phyloP scores from a whole-genome alignment of 2,329 filamentous ascomycete species.

The Epichloe gansuensis region DNA sequence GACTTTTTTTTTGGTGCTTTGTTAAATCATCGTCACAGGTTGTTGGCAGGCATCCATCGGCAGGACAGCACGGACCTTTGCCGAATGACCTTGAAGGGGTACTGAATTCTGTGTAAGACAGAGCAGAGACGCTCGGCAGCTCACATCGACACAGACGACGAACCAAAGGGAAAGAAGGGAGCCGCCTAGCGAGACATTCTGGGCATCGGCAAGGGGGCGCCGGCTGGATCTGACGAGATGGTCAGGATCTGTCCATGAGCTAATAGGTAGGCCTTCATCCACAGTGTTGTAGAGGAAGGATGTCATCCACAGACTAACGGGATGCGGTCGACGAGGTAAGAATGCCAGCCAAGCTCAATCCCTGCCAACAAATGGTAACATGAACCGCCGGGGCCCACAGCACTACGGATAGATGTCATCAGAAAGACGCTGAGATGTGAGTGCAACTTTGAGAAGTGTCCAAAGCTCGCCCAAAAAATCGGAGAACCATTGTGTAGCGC shows the following conservation, averaged over 20 bases:
- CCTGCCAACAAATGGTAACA: not conserved
- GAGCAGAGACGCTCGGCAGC: slow-evolving; percentile 1
- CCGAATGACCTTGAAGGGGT: not conserved
- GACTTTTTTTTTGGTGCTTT: too few relatives aligned
- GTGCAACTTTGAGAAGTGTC: not conserved
- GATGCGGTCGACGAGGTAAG: not conserved
- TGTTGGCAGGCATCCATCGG: not conserved
- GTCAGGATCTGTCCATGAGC: not conserved
- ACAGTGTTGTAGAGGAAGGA: not conserved
- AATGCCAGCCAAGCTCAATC: not conserved
- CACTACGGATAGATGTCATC: not conserved
- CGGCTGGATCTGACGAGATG: not conserved
- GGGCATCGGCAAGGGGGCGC: not conserved
- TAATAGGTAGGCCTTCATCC: too few relatives aligned
- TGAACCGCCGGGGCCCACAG: not conserved
- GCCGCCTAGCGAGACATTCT: slow-evolving; percentile 2
- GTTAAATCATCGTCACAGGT: too few relatives aligned
- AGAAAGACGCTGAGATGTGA: not conserved
- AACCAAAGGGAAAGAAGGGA: not conserved
- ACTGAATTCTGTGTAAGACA: slow-evolving; percentile 1
- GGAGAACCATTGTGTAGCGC: too few relatives aligned
- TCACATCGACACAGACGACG: not conserved
- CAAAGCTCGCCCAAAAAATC: too few relatives aligned
- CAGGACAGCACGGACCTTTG: not conserved
- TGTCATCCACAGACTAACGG: not conserved